Conservation (phyloP, 192 early-diverging fungal species). For the Coemansia sp. region DNA sequence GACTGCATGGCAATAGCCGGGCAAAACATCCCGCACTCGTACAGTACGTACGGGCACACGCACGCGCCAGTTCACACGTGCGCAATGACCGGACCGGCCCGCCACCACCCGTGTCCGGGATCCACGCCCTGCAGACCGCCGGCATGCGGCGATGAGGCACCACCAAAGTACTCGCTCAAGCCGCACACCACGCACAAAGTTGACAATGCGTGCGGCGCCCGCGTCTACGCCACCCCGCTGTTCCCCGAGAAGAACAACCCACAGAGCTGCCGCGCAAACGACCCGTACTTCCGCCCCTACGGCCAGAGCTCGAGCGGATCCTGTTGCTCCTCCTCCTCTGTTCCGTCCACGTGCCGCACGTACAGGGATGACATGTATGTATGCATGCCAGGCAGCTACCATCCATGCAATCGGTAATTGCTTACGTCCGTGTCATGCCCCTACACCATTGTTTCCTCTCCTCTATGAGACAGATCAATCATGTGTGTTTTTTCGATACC, state of each 20-base stretch:
- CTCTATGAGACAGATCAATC: not conserved
- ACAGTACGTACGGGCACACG: slow-evolving; percentile 37
- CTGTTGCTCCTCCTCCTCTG: slow-evolving; percentile 2
- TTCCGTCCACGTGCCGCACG: not conserved
- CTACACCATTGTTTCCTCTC: not conserved
- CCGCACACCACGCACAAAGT: slow-evolving; percentile 49
- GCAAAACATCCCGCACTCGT: slow-evolving; percentile 31
- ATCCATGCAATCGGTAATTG: slow-evolving; percentile 35
- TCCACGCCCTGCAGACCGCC: not conserved
- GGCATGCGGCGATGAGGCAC: slow-evolving; percentile 19
- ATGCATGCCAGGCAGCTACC: slow-evolving; percentile 26
- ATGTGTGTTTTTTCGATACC: not conserved
- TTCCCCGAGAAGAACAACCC: slow-evolving; percentile 6
- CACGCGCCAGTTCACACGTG: slow-evolving; percentile 39
- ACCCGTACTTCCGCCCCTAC: not conserved
- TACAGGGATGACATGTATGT: slow-evolving; percentile 37
- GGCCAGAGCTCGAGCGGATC: not conserved
- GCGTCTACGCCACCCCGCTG: slow-evolving; percentile 41
- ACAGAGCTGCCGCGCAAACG: not conserved
- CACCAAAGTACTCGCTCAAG: slow-evolving; percentile 50
- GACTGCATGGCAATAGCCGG: slow-evolving; percentile 52
- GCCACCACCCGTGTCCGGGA: slow-evolving; percentile 9
- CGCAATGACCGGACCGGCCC: slow-evolving; percentile 22
- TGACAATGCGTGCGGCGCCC: slow-evolving; percentile 22
- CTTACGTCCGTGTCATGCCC: too few species aligned